These are phyloP conservation scores for Luvunga scandens DNA, from an alignment of 345 rosid genomes.

Conservation along the genomic window DNA sequence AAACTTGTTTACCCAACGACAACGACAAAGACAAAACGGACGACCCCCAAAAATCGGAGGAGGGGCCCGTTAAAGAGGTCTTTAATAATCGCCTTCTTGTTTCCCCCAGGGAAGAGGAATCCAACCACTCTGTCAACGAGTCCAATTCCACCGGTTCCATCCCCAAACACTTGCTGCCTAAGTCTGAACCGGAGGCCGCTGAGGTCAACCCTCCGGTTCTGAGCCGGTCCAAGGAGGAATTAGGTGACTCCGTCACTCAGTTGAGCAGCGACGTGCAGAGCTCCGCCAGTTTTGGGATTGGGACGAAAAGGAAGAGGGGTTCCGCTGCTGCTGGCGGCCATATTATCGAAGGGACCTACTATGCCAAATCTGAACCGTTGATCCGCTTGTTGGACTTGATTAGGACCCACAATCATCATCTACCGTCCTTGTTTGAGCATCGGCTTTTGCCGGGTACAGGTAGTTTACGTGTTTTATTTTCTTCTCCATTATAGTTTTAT, in stretches of 20 bases:
- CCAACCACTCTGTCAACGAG: slow-evolving; percentile 58
- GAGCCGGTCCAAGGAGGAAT: slow-evolving; percentile 31
- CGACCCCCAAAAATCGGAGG: slow-evolving; percentile 7
- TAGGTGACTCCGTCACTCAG: slow-evolving; percentile 42
- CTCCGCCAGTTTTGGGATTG: slow-evolving; percentile 47
- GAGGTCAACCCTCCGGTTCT: slow-evolving; percentile 35
- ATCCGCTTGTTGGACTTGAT: slow-evolving; percentile 41
- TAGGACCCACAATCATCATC: slow-evolving; percentile 47
- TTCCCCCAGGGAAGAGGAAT: too few species aligned
- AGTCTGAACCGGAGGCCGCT: slow-evolving; percentile 16
- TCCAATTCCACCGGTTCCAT: slow-evolving; percentile 63
- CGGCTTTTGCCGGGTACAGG: slow-evolving; percentile 55
- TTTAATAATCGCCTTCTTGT: too few species aligned
- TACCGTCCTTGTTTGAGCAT: slow-evolving; percentile 50
- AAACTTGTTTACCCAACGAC: slow-evolving; percentile 25
- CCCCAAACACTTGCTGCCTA: too few species aligned
- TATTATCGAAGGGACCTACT: slow-evolving; percentile 18
- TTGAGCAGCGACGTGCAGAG: slow-evolving; percentile 52
- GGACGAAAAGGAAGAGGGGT: slow-evolving; percentile 25
- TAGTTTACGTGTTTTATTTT: too few species aligned
- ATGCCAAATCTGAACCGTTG: slow-evolving; percentile 64
- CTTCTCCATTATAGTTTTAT: background rate
- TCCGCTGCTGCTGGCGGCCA: slow-evolving; percentile 13
- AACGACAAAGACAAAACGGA: slow-evolving; percentile 7
- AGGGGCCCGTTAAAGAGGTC: slow-evolving; percentile 7